phyloP scores from a whole-genome alignment of 768 basidiomycete species.

The Panaeolus papilionaceus region DNA sequence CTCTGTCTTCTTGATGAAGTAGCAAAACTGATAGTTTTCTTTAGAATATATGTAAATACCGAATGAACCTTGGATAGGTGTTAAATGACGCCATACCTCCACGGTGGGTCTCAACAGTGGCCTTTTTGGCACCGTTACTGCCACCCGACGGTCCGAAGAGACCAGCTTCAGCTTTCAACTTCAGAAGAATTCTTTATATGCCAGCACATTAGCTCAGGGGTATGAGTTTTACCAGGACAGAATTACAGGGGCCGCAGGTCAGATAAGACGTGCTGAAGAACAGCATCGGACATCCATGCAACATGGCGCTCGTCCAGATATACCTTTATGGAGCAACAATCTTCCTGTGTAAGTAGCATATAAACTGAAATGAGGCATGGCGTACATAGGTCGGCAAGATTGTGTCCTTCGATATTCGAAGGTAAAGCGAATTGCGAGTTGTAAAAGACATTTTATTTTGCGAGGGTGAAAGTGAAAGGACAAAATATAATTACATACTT shows the following conservation, averaged over 20 bases:
- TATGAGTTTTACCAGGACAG: neutral
- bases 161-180: constrained; percentile 66
- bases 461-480: neutral
- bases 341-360: constrained; percentile 20
- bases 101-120: constrained; percentile 82
- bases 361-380: constrained; percentile 14
- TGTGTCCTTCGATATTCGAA: constrained; percentile 75
- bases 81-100: constrained; percentile 61
- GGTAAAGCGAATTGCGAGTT: constrained; percentile 80
- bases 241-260: constrained; percentile 76
- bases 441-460: constrained; percentile 56
- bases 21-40: constrained; percentile 93
- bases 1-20: constrained; percentile 85
- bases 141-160: constrained; percentile 37
- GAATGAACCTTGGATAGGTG: neutral
- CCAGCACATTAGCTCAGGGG: constrained; percentile 15
- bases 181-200: constrained; percentile 61
- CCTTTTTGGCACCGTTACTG: constrained; percentile 59
- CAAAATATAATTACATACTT: neutral
- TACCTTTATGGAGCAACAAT: constrained; percentile 47
- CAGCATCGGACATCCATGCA: constrained; percentile 88
- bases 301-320: constrained; percentile 91
- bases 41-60: neutral
- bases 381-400: constrained; percentile 83
- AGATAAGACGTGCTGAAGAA: constrained; percentile 80